Conservation (phyloP, 2,329 filamentous ascomycete species). For the Penicillium sp. region DNA sequence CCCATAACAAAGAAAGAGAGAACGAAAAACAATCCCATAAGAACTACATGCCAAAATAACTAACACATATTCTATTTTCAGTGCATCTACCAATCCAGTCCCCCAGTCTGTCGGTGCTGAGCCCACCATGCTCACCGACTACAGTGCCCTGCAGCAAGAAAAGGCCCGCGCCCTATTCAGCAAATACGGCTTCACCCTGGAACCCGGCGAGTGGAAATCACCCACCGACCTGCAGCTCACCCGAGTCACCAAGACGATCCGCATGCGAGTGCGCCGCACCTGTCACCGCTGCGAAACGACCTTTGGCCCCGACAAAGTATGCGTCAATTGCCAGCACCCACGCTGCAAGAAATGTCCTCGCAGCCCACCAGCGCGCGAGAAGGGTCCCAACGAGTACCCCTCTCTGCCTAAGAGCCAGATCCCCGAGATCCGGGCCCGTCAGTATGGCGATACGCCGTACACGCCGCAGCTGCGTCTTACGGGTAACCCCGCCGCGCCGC, state of each 20-base stretch:
- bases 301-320: constrained; percentile 72
- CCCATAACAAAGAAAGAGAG: neutral
- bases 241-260: constrained; percentile 47
- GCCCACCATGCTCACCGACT: constrained; percentile 29
- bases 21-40: neutral
- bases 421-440: constrained; percentile 29
- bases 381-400: constrained; percentile 53
- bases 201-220: constrained; percentile 44
- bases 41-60: neutral
- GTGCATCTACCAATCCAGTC: constrained; percentile 6
- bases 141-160: constrained; percentile 42
- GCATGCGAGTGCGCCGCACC: constrained; percentile 53
- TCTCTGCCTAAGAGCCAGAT: constrained; percentile 39
- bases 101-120: constrained; percentile 13
- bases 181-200: constrained; percentile 48
- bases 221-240: constrained; percentile 35
- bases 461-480: constrained; percentile 27
- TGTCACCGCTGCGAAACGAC: constrained; percentile 79
- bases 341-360: constrained; percentile 80
- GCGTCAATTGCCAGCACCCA: constrained; percentile 72
- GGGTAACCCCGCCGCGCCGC: constrained; percentile 24
- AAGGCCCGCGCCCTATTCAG: constrained; percentile 47
- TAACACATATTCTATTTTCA: neutral
- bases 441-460: constrained; percentile 44
- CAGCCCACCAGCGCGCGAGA: constrained; percentile 67